phyloP scores from a whole-genome alignment of 768 basidiomycete species.

The Auricularia sp. region DNA sequence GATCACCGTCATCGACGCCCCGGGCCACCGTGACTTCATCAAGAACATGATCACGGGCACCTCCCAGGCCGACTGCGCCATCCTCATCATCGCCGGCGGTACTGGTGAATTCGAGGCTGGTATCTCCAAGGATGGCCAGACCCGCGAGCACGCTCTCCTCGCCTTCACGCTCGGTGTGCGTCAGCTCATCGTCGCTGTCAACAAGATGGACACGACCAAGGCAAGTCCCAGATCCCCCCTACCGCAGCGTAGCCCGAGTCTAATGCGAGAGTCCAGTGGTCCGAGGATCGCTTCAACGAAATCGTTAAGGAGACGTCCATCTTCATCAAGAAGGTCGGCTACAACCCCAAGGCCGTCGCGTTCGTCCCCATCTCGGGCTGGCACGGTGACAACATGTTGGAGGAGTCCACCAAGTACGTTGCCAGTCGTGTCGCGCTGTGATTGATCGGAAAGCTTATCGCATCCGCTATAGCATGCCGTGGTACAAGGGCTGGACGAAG shows the following conservation, averaged over 20 bases:
- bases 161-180: conserved; percentile 99
- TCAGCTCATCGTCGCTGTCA: conserved; percentile 99
- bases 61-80: conserved; percentile 98
- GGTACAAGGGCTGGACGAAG: conserved; percentile 99
- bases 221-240: conserved; percentile 25
- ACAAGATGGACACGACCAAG: conserved; percentile 99
- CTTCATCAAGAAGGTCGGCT: conserved; percentile 99
- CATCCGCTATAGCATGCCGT: conserved; percentile 66
- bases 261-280: conserved; percentile 54
- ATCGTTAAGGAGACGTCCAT: conserved; percentile 94
- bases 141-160: conserved; percentile 99
- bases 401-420: conserved; percentile 87
- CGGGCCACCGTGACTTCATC: conserved; percentile 99
- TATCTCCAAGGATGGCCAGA: conserved; percentile 99
- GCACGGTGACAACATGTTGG: conserved; percentile 99
- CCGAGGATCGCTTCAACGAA: conserved; percentile 99
- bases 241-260: neutral
- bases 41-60: conserved; percentile 99
- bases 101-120: conserved; percentile 99
- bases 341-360: conserved; percentile 97
- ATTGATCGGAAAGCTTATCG: conserved; percentile 6
- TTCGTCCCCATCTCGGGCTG: conserved; percentile 99
- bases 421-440: neutral
- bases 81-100: conserved; percentile 98
- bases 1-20: conserved; percentile 98